These are phyloP conservation scores for Bondarzewia mesenterica DNA, from an alignment of 1,284 basidiomycete species.

Conservation along the genomic window DNA sequence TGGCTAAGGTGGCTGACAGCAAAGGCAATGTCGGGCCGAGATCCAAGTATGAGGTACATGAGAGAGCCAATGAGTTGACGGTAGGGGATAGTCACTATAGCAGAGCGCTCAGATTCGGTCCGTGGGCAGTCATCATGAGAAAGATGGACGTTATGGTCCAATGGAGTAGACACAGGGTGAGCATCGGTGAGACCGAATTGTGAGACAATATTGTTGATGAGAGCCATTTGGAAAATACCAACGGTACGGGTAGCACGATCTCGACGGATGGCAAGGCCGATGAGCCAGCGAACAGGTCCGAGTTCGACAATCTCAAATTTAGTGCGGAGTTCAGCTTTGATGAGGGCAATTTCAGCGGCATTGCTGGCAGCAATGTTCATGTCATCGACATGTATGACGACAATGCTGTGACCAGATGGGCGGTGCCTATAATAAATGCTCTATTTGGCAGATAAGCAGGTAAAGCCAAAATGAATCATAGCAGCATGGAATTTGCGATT, in stretches of 20 bases:
- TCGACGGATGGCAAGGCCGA: conserved; percentile 20
- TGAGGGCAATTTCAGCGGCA: neutral
- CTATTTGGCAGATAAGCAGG: neutral
- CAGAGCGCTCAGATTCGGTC: conserved; percentile 2
- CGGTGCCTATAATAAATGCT: neutral
- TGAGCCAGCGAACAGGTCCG: conserved; percentile 17
- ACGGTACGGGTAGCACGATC: conserved; percentile 19
- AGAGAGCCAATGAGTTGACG: conserved; percentile 28
- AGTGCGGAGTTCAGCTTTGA: neutral
- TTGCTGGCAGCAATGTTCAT: neutral
- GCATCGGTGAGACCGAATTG: conserved; percentile 25
- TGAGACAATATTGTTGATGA: conserved; percentile 27
- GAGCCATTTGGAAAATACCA: conserved; percentile 27
- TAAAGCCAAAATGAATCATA: neutral
- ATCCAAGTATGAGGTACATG: conserved; percentile 30
- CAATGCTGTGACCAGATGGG: neutral
- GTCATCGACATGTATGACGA: neutral
- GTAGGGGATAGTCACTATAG: conserved; percentile 17
- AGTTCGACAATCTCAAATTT: conserved; percentile 15
- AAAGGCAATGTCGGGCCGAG: conserved; percentile 32
- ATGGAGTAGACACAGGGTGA: conserved; percentile 21
- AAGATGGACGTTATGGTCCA: conserved; percentile 19
- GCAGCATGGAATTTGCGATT: conserved; percentile 1
- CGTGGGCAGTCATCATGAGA: conserved; percentile 1
- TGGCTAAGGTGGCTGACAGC: conserved; percentile 27